phyloP scores from a whole-genome alignment of 2,329 filamentous ascomycete species.

The Neobulgaria alba region DNA sequence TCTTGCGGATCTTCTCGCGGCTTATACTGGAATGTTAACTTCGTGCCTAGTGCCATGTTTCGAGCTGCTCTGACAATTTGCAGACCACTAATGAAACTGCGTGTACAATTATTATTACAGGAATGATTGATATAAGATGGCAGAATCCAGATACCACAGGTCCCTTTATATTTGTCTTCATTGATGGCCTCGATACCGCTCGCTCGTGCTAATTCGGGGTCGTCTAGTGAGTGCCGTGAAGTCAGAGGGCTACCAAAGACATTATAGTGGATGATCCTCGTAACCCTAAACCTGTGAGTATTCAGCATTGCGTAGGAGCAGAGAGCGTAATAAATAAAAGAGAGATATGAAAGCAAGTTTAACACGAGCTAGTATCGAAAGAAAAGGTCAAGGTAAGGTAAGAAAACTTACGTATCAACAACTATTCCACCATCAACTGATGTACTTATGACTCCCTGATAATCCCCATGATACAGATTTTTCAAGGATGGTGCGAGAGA shows the following conservation, averaged over 20 bases:
- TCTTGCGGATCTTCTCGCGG: slow-evolving; percentile 9
- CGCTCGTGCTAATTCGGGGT: too few relatives aligned
- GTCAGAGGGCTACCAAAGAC: slow-evolving; percentile 11
- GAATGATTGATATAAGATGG: slow-evolving; percentile 45
- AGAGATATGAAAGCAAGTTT: too few relatives aligned
- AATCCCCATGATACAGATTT: slow-evolving; percentile 33
- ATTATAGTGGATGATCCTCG: slow-evolving; percentile 13
- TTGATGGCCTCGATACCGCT: too few relatives aligned
- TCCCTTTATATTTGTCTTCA: too few relatives aligned
- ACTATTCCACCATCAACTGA: too few relatives aligned
- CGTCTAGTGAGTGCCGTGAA: too few relatives aligned
- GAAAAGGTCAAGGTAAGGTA: too few relatives aligned
- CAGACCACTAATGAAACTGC: slow-evolving; percentile 47
- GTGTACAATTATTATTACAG: slow-evolving; percentile 38
- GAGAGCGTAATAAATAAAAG: too few relatives aligned
- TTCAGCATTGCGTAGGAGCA: too few relatives aligned
- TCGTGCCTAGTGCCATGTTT: slow-evolving; percentile 36
- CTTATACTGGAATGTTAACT: slow-evolving; percentile 37
- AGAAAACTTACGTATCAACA: slow-evolving; percentile 14
- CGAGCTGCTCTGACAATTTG: slow-evolving; percentile 39
- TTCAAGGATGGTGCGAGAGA: slow-evolving; percentile 28
- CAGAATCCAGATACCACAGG: slow-evolving; percentile 39
- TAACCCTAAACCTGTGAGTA: slow-evolving; percentile 9
- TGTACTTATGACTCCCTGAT: too few relatives aligned
- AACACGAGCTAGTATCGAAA: too few relatives aligned